Evolutionary conservation across 495 filamentous ascomycete genomes (phyloP).

Genomic region (Hypoxylon lenormandii): DNA sequence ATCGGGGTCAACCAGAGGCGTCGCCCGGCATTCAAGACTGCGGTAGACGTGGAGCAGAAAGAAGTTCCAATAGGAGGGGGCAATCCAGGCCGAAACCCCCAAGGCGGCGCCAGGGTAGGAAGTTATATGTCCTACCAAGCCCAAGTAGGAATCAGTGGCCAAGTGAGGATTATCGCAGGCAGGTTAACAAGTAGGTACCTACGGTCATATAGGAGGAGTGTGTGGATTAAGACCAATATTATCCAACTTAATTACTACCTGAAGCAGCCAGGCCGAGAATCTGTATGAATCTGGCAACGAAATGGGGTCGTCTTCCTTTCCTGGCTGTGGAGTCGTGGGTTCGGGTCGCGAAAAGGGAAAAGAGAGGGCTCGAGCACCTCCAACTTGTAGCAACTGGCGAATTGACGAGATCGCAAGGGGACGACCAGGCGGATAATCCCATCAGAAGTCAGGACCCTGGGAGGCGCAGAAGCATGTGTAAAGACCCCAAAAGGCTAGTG

Average conservation of each 20-base stretch:
- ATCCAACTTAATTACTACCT: slow-evolving; percentile 33
- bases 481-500: slow-evolving; percentile 36
- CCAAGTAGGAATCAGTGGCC: slow-evolving; percentile 3
- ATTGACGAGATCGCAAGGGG: slow-evolving; percentile 43
- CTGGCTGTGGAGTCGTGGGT: slow-evolving; percentile 37
- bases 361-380: slow-evolving; percentile 46
- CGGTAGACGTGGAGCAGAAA: slow-evolving; percentile 12
- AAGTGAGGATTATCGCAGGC: slow-evolving; percentile 25
- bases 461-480: not conserved
- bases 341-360: slow-evolving; percentile 41
- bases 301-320: slow-evolving; percentile 36
- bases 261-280: slow-evolving; percentile 19
- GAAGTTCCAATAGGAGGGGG: slow-evolving; percentile 11
- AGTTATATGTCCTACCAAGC: slow-evolving; percentile 23
- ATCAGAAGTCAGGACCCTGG: slow-evolving; percentile 4
- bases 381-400: slow-evolving; percentile 34
- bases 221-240: slow-evolving; percentile 33
- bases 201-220: slow-evolving; percentile 7
- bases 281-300: slow-evolving; percentile 15
- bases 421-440: slow-evolving; percentile 36
- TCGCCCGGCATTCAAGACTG: not conserved
- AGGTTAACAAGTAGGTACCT: slow-evolving; percentile 5
- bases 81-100: slow-evolving; percentile 11
- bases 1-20: not conserved
- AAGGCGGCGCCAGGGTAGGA: slow-evolving; percentile 5